These are phyloP conservation scores for Bisporella sp. DNA, from an alignment of 2,329 filamentous ascomycete genomes.

Conservation along the genomic window DNA sequence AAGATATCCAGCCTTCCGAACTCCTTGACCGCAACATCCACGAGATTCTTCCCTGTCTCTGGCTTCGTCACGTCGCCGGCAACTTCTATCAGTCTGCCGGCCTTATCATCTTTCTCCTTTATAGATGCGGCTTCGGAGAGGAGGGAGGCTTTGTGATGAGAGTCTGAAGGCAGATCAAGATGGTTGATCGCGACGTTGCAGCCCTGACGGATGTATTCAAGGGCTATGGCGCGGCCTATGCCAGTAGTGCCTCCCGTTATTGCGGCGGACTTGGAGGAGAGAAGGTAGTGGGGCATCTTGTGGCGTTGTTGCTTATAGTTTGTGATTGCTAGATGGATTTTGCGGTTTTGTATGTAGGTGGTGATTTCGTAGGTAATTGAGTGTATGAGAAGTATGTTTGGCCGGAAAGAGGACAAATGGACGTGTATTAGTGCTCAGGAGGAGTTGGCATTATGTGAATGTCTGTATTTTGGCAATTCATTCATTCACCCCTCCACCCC, in stretches of 20 bases:
- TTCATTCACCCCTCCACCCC: no score
- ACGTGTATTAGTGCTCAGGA: no score
- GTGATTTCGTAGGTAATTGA: neutral
- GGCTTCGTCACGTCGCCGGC: constrained; percentile 72
- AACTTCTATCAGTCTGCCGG: constrained; percentile 55
- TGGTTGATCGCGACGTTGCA: constrained; percentile 77
- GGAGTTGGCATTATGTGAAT: no score
- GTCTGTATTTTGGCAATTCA: no score
- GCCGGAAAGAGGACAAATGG: no score
- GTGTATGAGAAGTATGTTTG: neutral
- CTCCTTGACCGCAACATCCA: constrained; percentile 55
- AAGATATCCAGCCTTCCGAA: constrained; percentile 67
- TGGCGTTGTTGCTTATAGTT: no score
- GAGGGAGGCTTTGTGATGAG: constrained; percentile 45
- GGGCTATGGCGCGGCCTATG: constrained; percentile 77
- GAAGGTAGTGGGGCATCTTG: constrained; percentile 37
- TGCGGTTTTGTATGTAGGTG: neutral
- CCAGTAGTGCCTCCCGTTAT: constrained; percentile 84
- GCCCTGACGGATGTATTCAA: constrained; percentile 72
- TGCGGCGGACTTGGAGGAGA: constrained; percentile 70
- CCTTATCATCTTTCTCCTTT: constrained; percentile 33
- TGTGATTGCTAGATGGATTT: neutral
- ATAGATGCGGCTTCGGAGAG: constrained; percentile 44
- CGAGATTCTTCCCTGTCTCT: constrained; percentile 61
- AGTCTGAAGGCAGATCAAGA: constrained; percentile 51